Evolutionary conservation across 805 yeast genomes (phyloP), one percentile per base, ranked within the genome.

Genomic region (Pichia nanzhaoensis): DNA sequence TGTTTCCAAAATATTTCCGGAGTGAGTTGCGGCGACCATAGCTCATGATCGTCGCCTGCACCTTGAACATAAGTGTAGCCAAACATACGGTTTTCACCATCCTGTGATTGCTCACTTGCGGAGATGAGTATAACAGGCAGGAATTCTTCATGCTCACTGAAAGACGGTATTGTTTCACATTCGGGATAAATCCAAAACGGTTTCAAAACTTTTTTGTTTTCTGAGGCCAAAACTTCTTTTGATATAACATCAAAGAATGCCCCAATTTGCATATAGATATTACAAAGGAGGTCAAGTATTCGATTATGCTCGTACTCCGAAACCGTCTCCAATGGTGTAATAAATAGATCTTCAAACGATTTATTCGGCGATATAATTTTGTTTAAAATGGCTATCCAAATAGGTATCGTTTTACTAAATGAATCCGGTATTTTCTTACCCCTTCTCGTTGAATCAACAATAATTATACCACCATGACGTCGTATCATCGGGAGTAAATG

Each of bases 41-140:
- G 66, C 55, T 89, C 97, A 59, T 89, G 95, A 55, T 90, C 96
- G 61, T 89, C 97, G 0, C 93, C 96, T 0, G 96, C 93, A 1
- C 97, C 97, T 61, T 88, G 96, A 1, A 88, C 84, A 57, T 89
- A 89, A 0, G 71, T 63, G 51, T 65, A 81, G 0, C 79, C 82
- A 8, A 60, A 48, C 39, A 71, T 54, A 39, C 65, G 64, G 41
- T 66, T 71, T 6, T 66, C 63, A 7, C 85, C 87, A 59, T 80
- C 86, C 51, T 77, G 82, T 17, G 73, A 75, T 57, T 68, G 70
- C 45, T 70, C 68, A 36, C 90, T 82, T 0, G 84, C 82, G 0
- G 88, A 81, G 41, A 86, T 70, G 6, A 41, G 76, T 63, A 8
- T 78, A 55, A 9, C 76, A 42, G 24, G 85, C 71, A 44, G 64